Conservation (phyloP, 495 filamentous ascomycete species). For the Umbilicaria muhlenbergii region DNA sequence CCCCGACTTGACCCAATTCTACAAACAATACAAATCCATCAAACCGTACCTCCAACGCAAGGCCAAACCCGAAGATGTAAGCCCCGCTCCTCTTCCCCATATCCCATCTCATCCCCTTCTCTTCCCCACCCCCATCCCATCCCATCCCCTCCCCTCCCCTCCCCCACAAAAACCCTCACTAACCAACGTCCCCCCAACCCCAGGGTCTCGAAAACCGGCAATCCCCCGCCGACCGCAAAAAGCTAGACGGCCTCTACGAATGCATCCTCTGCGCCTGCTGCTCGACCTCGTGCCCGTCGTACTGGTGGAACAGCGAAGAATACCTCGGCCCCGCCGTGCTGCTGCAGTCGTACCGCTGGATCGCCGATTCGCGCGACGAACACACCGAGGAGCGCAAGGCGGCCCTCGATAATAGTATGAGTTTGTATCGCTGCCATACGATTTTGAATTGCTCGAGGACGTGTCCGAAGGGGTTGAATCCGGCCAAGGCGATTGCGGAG, state of each 20-base stretch:
- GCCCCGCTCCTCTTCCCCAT: constrained; percentile 13
- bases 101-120: constrained; percentile 3
- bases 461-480: constrained; percentile 97
- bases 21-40: constrained; percentile 99
- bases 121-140: not conserved
- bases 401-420: constrained; percentile 94
- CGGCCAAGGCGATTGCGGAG: constrained; percentile 83
- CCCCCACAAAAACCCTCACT: not conserved
- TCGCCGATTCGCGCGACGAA: constrained; percentile 87
- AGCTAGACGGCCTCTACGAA: constrained; percentile 96
- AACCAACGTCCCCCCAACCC: not conserved
- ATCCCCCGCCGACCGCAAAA: constrained; percentile 75
- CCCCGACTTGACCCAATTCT: constrained; percentile 93
- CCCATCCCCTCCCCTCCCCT: no score
- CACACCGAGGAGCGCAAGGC: constrained; percentile 71
- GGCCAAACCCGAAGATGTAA: constrained; percentile 59
- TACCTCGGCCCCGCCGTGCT: constrained; percentile 95
- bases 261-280: constrained; percentile 99
- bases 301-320: constrained; percentile 99
- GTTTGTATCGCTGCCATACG: constrained; percentile 94
- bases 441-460: constrained; percentile 96
- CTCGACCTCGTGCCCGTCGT: constrained; percentile 92
- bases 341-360: constrained; percentile 92
- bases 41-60: constrained; percentile 93
- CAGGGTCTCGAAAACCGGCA: constrained; percentile 84